A percentile compares a stretch with the other conserved stretches of the same genome.
Evolutionary conservation across 257 asterid species (phyloP).

Genomic region (Jaltomata sinuosa): DNA sequence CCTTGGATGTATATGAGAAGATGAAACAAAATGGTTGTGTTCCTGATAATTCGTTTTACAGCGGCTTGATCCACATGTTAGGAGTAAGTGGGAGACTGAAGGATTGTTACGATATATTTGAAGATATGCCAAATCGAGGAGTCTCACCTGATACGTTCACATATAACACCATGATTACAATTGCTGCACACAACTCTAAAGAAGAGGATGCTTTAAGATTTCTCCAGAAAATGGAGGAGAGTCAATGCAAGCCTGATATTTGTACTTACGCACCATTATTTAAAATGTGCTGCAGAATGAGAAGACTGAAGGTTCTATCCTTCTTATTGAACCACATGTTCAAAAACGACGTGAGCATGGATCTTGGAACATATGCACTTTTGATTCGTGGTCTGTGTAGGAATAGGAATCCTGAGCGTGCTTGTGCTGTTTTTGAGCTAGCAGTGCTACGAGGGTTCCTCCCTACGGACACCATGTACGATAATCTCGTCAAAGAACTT

Average conservation of each 20-base stretch:
- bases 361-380: conserved; percentile 59
- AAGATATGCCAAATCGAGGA: conserved; percentile 75
- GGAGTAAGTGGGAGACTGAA: conserved; percentile 63
- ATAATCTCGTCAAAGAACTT: conserved; percentile 35
- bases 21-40: conserved; percentile 52
- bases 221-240: conserved; percentile 62
- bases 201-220: conserved; percentile 77
- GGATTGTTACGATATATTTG: conserved; percentile 62
- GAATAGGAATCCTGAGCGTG: conserved; percentile 39
- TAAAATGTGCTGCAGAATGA: conserved; percentile 82
- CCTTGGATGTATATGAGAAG: conserved; percentile 54
- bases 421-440: conserved; percentile 67
- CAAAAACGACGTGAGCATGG: conserved; percentile 53
- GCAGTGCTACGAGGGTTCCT: conserved; percentile 51
- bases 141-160: conserved; percentile 36
- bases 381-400: conserved; percentile 48
- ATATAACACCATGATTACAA: conserved; percentile 48
- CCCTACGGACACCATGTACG: conserved; percentile 41
- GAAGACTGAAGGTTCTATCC: conserved; percentile 69
- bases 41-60: conserved; percentile 59
- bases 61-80: conserved; percentile 36
- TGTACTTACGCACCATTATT: conserved; percentile 58
- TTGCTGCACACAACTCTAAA: conserved; percentile 31
- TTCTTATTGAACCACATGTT: conserved; percentile 78
- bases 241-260: conserved; percentile 49